Evolutionary conservation across 352 stramenopile species (phyloP).

Genomic region (Pythium phragmitis): DNA sequence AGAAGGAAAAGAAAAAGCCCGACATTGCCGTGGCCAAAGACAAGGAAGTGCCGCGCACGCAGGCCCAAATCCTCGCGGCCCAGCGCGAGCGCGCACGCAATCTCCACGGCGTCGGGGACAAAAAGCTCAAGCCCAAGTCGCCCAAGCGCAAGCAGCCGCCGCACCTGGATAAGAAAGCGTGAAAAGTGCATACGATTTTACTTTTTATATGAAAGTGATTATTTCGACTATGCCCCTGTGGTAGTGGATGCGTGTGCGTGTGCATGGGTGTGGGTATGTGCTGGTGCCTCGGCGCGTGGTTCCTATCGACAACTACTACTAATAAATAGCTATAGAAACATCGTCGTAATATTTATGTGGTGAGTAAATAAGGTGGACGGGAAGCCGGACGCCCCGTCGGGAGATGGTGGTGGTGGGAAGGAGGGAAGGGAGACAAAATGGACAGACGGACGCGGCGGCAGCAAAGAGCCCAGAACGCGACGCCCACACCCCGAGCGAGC

Average conservation of each 20-base stretch:
- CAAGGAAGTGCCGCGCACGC: slow-evolving; percentile 60
- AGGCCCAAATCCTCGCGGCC: slow-evolving; percentile 75
- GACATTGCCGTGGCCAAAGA: slow-evolving; percentile 67
- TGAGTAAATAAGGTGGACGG: slow-evolving; percentile 77
- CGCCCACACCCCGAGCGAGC: neutral
- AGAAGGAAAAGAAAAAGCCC: slow-evolving; percentile 71
- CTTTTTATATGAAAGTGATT: slow-evolving; percentile 1
- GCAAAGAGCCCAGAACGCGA: neutral
- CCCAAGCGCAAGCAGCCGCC: slow-evolving; percentile 72
- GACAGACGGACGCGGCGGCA: slow-evolving; percentile 15
- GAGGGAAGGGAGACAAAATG: slow-evolving; percentile 27
- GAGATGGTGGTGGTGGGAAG: slow-evolving; percentile 1
- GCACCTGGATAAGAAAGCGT: slow-evolving; percentile 28
- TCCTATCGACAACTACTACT: slow-evolving; percentile 27
- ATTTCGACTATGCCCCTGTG: slow-evolving; percentile 2
- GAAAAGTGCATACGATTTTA: slow-evolving; percentile 8
- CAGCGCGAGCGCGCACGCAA: slow-evolving; percentile 67
- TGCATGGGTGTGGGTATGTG: slow-evolving; percentile 5
- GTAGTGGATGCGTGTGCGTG: slow-evolving; percentile 1
- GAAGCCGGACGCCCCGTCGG: neutral
- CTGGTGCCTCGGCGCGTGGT: slow-evolving; percentile 13
- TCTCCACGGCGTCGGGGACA: slow-evolving; percentile 60
- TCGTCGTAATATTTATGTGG: slow-evolving; percentile 80
- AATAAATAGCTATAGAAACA: slow-evolving; percentile 39
- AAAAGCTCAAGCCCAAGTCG: slow-evolving; percentile 63